Conservation (phyloP, 2,329 filamentous ascomycete genomes). For the Alternaria atra region DNA sequence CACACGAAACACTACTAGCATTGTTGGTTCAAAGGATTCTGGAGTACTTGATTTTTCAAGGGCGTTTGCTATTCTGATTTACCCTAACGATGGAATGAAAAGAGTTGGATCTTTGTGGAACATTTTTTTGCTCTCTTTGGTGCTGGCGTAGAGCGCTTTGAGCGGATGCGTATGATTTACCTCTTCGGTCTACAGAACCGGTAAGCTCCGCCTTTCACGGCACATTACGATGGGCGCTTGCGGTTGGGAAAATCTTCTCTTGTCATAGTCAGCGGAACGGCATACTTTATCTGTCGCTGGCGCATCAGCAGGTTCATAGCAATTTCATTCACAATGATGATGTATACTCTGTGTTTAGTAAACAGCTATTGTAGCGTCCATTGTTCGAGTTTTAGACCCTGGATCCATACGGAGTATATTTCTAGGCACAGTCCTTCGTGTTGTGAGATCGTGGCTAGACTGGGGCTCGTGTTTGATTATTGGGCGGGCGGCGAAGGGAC, state of each 20-base stretch:
- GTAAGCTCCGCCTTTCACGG: not conserved
- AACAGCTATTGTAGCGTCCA: not conserved
- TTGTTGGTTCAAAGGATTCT: constrained; percentile 22
- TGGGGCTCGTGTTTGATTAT: not conserved
- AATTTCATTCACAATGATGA: not conserved
- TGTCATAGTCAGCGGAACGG: not conserved
- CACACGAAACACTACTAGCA: constrained; percentile 38
- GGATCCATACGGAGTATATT: not conserved
- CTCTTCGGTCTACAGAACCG: not conserved
- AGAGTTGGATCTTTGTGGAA: constrained; percentile 9
- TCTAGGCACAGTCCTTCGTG: not conserved
- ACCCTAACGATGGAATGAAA: constrained; percentile 11
- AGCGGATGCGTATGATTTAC: not conserved
- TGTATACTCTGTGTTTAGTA: too few species aligned
- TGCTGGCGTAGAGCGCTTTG: constrained; percentile 2
- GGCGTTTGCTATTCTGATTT: not conserved
- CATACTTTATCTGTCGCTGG: not conserved
- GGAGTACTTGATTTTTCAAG: constrained; percentile 19
- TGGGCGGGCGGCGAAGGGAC: not conserved
- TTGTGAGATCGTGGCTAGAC: constrained; percentile 1
- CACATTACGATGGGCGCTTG: not conserved
- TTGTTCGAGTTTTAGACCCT: not conserved
- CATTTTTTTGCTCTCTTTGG: not conserved
- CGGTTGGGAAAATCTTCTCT: constrained; percentile 3
- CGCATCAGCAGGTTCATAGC: not conserved